Percentiles rank a stretch among this genome's conserved stretches.
These are phyloP conservation scores for Skeletonema menzelii DNA, from an alignment of 108 stramenopile species.

Conservation along the genomic window DNA sequence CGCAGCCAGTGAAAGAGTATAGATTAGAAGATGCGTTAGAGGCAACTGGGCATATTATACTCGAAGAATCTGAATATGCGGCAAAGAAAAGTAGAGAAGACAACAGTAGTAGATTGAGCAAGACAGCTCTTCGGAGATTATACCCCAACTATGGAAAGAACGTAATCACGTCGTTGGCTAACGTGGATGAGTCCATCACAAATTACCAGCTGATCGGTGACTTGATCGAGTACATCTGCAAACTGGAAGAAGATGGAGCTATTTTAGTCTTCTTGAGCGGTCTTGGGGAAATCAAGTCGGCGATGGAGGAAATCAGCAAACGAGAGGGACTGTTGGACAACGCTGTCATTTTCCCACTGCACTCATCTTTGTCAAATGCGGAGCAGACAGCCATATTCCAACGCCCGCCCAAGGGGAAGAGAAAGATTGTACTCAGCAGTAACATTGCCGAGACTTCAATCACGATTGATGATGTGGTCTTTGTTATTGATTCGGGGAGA, in stretches of 20 bases:
- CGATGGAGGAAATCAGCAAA: slow-evolving; percentile 69
- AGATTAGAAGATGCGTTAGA: slow-evolving; percentile 83
- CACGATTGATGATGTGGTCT: slow-evolving; percentile 73
- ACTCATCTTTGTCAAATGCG: slow-evolving; percentile 65
- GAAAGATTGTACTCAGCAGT: slow-evolving; percentile 86
- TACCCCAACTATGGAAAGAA: slow-evolving; percentile 65
- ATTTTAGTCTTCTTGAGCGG: slow-evolving; percentile 77
- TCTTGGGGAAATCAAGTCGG: slow-evolving; percentile 78
- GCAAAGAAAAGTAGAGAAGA: slow-evolving; percentile 33
- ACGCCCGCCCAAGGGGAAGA: slow-evolving; percentile 57
- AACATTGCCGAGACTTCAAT: slow-evolving; percentile 73
- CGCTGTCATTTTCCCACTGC: slow-evolving; percentile 67
- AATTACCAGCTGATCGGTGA: slow-evolving; percentile 73
- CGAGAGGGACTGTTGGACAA: slow-evolving; percentile 50
- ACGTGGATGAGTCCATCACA: slow-evolving; percentile 75
- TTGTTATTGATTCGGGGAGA: slow-evolving; percentile 65
- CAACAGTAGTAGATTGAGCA: slow-evolving; percentile 42
- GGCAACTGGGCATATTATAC: slow-evolving; percentile 60
- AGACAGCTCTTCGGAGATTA: slow-evolving; percentile 50
- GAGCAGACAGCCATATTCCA: slow-evolving; percentile 79
- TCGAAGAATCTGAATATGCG: slow-evolving; percentile 56
- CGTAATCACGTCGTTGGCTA: slow-evolving; percentile 63
- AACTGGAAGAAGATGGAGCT: slow-evolving; percentile 66
- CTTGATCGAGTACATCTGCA: slow-evolving; percentile 58
- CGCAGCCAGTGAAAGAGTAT: slow-evolving; percentile 47